phyloP scores from a whole-genome alignment of 495 filamentous ascomycete genomes.

The Sporormia fimetaria region DNA sequence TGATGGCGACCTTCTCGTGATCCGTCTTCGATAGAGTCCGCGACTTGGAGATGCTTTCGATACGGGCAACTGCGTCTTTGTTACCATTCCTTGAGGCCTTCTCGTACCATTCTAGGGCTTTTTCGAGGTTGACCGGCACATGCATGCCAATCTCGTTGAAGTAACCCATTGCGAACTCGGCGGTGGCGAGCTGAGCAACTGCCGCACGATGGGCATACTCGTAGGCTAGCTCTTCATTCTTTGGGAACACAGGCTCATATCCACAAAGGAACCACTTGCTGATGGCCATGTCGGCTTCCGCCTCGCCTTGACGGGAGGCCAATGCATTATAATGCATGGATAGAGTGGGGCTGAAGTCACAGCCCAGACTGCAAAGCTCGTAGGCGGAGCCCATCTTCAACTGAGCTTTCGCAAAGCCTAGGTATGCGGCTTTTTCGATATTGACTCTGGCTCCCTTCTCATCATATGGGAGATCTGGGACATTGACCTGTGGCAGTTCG shows the following conservation, averaged over 20 bases:
- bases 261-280: constrained; percentile 99
- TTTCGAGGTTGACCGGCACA: constrained; percentile 65
- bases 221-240: constrained; percentile 90
- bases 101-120: constrained; percentile 83
- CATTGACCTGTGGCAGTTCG: constrained; percentile 74
- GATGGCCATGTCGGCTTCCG: constrained; percentile 90
- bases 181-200: constrained; percentile 65
- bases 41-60: constrained; percentile 76
- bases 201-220: constrained; percentile 83
- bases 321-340: constrained; percentile 94
- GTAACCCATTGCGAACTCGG: constrained; percentile 94
- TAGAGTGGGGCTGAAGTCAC: constrained; percentile 85
- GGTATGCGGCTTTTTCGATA: constrained; percentile 93
- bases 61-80: constrained; percentile 68
- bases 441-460: constrained; percentile 65
- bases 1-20: constrained; percentile 83
- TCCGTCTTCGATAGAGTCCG: constrained; percentile 81
- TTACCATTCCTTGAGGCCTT: constrained; percentile 85
- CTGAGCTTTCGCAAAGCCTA: constrained; percentile 94
- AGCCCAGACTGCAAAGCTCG: constrained; percentile 83
- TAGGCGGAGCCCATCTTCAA: constrained; percentile 95
- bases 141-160: constrained; percentile 95
- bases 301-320: constrained; percentile 76
- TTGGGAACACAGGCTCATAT: constrained; percentile 78
- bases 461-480: constrained; percentile 71